Base-by-base conservation (phyloP, 164 flowering plant species). In the Liriodendron chinense region DNA sequence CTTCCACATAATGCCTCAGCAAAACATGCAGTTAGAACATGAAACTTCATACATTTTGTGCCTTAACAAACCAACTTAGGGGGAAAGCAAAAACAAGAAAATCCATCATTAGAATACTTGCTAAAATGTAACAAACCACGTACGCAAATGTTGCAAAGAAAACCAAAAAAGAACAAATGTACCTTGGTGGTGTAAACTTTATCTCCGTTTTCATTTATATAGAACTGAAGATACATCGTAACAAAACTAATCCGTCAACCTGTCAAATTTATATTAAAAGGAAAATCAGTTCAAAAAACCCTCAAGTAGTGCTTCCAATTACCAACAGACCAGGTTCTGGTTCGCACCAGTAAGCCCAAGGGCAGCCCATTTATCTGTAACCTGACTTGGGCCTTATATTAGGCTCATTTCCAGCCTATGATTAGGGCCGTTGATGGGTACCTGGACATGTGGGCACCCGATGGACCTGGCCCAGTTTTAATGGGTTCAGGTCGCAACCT, bases 151-250 rank as follows among this genome's bases (percentile, higher is more conserved):
- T 5, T 16, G 14, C 70, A 28, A 34, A 7, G 47, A 20, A 12
- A 34, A 26, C 18, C 59, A 53, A 53, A 53, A 65, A 50, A 7
- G 72, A 16, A 0, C 24, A 69, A 0, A 47, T 26, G 13, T 80
- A 91, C 98, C 94, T 92, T 92, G 59, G 92, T 89, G 73, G 98
- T 94, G 90, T 94, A 94, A 48, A 92, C 98, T 72, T 94, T 94
- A 77, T 89, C 97, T 10, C 98, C 95, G 64, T 94, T 94, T 16
- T 94, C 98, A 67, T 93, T 93, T 34, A 93, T 92, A 82, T 93
- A 93, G 72, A 74, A 92, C 79, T 91, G 95, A 21, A 94, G 95
- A 92, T 92, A 94, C 98, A 94, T 94, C 68, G 65, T 47, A 25
- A 34, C 34, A 26, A 28, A 24, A 3, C 57, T 6, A 9, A 69